Percentiles rank a stretch among this genome's conserved stretches.
Conservation (phyloP, 305 asterid genomes). For the Fraxinus floribunda region DNA sequence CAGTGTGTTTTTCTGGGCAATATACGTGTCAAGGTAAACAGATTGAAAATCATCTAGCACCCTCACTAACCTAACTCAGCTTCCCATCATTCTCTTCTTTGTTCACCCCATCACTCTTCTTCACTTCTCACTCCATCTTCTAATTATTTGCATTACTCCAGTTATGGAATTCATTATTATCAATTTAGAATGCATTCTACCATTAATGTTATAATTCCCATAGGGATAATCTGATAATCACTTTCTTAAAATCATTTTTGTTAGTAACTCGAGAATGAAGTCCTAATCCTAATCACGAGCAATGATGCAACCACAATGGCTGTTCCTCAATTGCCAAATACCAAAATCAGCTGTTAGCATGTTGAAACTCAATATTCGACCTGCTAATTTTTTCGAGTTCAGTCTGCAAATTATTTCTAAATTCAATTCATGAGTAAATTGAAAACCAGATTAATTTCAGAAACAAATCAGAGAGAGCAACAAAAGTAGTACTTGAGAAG, state of each 20-base stretch:
- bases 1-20: not conserved
- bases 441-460: not conserved
- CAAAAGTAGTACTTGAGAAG: conserved; percentile 53
- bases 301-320: conserved; percentile 7
- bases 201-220: conserved; percentile 4
- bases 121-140: conserved; percentile 2
- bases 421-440: not conserved
- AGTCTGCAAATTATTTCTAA: not conserved
- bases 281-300: conserved; percentile 3
- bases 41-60: conserved; percentile 14
- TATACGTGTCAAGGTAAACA: not conserved
- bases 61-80: conserved; percentile 5
- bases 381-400: not conserved
- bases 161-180: not conserved
- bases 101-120: not conserved
- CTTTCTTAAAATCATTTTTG: not conserved
- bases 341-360: not conserved
- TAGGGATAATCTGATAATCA: not conserved
- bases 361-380: conserved; percentile 5
- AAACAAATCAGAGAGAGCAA: not conserved
- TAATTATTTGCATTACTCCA: conserved; percentile 4
- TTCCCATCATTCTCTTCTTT: conserved; percentile 12
- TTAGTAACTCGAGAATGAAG: conserved; percentile 6
- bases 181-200: conserved; percentile 6
- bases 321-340: not conserved